Percentiles rank a stretch among this genome's conserved stretches.
phyloP scores from a whole-genome alignment of 441 rosid genomes.

The Mallotus japonicus region DNA sequence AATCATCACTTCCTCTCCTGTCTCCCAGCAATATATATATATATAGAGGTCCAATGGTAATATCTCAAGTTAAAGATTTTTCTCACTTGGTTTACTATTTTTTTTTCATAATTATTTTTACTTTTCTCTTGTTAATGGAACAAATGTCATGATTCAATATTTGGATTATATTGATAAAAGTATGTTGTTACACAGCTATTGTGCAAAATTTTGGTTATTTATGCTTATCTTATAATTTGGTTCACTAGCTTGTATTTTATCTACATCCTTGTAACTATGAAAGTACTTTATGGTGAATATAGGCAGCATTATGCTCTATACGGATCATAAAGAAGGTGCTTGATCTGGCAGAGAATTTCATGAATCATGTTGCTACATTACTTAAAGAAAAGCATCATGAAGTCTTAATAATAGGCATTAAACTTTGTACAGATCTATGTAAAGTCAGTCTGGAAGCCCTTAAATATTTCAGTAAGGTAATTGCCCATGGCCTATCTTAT shows the following conservation, averaged over 20 bases:
- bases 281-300: slow-evolving; percentile 28
- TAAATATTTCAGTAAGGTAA: slow-evolving; percentile 87
- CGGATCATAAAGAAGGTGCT: slow-evolving; percentile 96
- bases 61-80: not conserved
- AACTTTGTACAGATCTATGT: slow-evolving; percentile 92
- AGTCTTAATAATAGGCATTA: slow-evolving; percentile 88
- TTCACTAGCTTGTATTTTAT: slow-evolving; percentile 10
- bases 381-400: slow-evolving; percentile 99
- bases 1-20: no score
- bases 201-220: not conserved
- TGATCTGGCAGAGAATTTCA: slow-evolving; percentile 95
- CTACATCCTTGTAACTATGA: slow-evolving; percentile 22
- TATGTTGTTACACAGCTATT: not conserved
- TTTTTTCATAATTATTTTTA: not conserved
- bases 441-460: slow-evolving; percentile 83
- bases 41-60: not conserved
- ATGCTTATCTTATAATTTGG: slow-evolving; percentile 6
- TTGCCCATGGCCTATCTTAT: slow-evolving; percentile 18
- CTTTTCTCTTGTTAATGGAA: not conserved
- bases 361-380: slow-evolving; percentile 77
- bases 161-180: not conserved
- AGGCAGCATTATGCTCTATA: slow-evolving; percentile 97
- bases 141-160: not conserved
- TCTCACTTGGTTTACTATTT: not conserved
- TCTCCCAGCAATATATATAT: not conserved